Conservation (phyloP, 306 rosid genomes). For the Quercus parvula region DNA sequence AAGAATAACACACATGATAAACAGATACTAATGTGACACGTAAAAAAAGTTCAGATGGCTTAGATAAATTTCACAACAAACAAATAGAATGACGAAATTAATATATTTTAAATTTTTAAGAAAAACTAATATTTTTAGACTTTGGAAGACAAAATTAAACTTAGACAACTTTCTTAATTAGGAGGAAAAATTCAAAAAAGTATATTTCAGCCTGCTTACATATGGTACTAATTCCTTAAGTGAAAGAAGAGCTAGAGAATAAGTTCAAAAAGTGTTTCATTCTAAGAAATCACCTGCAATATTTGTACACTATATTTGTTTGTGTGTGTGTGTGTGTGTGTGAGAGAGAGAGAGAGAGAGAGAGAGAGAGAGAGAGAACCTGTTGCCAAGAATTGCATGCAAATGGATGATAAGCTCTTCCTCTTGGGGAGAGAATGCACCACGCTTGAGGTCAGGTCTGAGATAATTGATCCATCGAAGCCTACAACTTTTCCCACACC, state of each 20-base stretch:
- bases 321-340: too few relatives aligned
- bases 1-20: too few relatives aligned
- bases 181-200: too few relatives aligned
- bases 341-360: not conserved
- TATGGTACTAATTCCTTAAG: not conserved
- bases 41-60: too few relatives aligned
- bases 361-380: conserved; percentile 30
- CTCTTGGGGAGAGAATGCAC: conserved; percentile 82
- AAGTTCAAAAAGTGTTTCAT: not conserved
- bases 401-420: conserved; percentile 75
- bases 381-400: conserved; percentile 88
- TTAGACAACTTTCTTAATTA: too few relatives aligned
- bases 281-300: not conserved
- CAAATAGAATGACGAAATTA: too few relatives aligned
- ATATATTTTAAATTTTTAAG: too few relatives aligned
- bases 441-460: conserved; percentile 92
- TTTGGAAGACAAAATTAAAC: too few relatives aligned
- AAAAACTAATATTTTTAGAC: too few relatives aligned
- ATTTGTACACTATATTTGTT: not conserved
- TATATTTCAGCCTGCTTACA: not conserved
- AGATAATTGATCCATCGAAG: conserved; percentile 97
- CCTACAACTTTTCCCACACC: conserved; percentile 96
- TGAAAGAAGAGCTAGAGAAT: not conserved
- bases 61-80: too few relatives aligned
- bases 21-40: too few relatives aligned